phyloP scores from a whole-genome alignment of 2,329 filamentous ascomycete genomes.

The Phyllosticta paracitricarpa region DNA sequence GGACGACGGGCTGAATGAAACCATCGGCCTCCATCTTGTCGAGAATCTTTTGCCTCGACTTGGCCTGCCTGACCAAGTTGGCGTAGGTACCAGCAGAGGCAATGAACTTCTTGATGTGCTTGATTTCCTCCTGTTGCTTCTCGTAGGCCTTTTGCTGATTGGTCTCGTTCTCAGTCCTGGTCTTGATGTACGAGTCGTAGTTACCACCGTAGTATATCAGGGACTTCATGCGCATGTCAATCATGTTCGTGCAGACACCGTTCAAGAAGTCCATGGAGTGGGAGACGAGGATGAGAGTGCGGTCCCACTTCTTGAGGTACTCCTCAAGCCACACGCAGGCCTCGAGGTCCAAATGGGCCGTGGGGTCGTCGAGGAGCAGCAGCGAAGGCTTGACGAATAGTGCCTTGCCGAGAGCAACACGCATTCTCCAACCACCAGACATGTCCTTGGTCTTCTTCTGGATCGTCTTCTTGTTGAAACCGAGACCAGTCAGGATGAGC shows the following conservation, averaged over 20 bases:
- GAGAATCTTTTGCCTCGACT: slow-evolving; percentile 98
- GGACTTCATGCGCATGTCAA: slow-evolving; percentile 86
- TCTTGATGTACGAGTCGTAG: slow-evolving; percentile 97
- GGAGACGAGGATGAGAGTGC: slow-evolving; percentile 89
- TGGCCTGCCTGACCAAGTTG: slow-evolving; percentile 97
- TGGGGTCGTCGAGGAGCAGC: slow-evolving; percentile 93
- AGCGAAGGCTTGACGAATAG: slow-evolving; percentile 97
- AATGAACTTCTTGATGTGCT: slow-evolving; percentile 99
- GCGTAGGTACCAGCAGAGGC: slow-evolving; percentile 98
- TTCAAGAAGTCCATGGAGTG: slow-evolving; percentile 99
- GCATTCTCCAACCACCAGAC: slow-evolving; percentile 99
- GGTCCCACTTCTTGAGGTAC: slow-evolving; percentile 99
- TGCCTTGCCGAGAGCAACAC: slow-evolving; percentile 92
- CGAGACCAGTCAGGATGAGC: slow-evolving; percentile 93
- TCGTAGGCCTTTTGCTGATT: slow-evolving; percentile 99
- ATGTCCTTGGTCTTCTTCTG: slow-evolving; percentile 99
- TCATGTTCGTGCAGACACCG: slow-evolving; percentile 96
- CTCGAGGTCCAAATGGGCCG: slow-evolving; percentile 97
- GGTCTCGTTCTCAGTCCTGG: slow-evolving; percentile 81
- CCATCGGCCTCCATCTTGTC: slow-evolving; percentile 99
- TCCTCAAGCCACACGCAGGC: slow-evolving; percentile 99
- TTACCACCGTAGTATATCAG: slow-evolving; percentile 99
- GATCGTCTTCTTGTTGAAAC: slow-evolving; percentile 97
- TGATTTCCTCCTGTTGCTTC: slow-evolving; percentile 98
- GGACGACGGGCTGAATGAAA: slow-evolving; percentile 82